Evolutionary conservation across 78 protist genomes (phyloP).

Genomic region (Guillardia theta): DNA sequence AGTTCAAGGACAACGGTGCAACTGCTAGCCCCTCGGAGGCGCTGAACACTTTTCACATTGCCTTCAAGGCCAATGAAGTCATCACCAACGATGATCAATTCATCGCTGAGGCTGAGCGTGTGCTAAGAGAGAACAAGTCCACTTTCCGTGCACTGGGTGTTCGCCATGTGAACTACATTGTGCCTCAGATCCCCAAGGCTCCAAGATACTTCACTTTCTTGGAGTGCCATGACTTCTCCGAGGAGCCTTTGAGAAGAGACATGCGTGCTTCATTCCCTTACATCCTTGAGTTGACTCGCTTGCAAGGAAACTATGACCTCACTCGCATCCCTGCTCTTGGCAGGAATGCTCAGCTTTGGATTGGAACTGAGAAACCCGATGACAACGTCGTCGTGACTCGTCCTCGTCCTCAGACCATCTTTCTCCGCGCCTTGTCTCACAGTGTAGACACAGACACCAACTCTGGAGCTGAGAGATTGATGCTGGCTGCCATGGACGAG

Average conservation of each 20-base stretch:
- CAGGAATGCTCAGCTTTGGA: conserved; percentile 70
- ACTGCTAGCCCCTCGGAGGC: background rate
- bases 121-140: background rate
- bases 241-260: conserved; percentile 83
- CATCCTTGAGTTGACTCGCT: conserved; percentile 76
- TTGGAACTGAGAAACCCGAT: conserved; percentile 76
- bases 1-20: background rate
- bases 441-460: background rate
- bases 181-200: conserved; percentile 23
- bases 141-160: conserved; percentile 39
- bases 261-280: conserved; percentile 87
- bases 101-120: background rate
- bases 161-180: conserved; percentile 51
- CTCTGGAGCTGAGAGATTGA: background rate
- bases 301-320: conserved; percentile 76
- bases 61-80: background rate
- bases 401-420: conserved; percentile 26
- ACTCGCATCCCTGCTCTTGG: conserved; percentile 39
- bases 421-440: conserved; percentile 47
- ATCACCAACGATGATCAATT: background rate
- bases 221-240: conserved; percentile 62
- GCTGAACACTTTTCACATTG: conserved; percentile 54
- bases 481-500: conserved; percentile 35
- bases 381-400: conserved; percentile 57
- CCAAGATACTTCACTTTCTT: conserved; percentile 81